Conservation (phyloP, 176 grass and related monocot genomes). For the Oryza australiensis region DNA sequence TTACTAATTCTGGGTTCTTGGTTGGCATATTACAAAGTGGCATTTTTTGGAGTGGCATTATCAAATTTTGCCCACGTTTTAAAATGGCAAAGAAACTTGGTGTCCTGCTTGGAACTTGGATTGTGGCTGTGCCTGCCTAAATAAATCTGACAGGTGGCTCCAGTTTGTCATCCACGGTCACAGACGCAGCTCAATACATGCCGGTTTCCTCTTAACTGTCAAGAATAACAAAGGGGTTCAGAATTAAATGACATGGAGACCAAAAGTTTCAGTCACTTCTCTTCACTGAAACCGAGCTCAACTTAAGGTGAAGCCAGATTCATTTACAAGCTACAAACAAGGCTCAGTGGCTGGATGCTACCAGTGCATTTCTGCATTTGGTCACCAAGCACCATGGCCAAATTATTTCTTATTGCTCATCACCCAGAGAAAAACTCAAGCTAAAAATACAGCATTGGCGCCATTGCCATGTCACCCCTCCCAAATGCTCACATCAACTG, state of each 20-base stretch:
- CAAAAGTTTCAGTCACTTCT: neutral
- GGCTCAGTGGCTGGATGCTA: neutral
- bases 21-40: too few relatives aligned
- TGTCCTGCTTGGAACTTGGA: too few relatives aligned
- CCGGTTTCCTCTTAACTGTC: neutral
- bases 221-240: neutral
- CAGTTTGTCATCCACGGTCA: neutral
- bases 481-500: constrained; percentile 9
- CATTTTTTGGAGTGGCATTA: too few relatives aligned
- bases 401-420: constrained; percentile 43
- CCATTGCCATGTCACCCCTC: neutral
- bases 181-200: neutral
- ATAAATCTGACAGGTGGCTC: neutral
- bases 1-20: too few relatives aligned
- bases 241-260: neutral
- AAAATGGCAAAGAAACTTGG: too few relatives aligned
- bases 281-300: neutral
- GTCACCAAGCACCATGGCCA: constrained; percentile 5
- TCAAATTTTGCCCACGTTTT: too few relatives aligned
- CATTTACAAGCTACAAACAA: neutral
- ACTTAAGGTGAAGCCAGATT: neutral
- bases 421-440: neutral
- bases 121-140: too few relatives aligned
- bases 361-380: neutral
- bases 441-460: constrained; percentile 25